phyloP scores from a whole-genome alignment of 129 eudicot species.

The Flaveria trinervia region DNA sequence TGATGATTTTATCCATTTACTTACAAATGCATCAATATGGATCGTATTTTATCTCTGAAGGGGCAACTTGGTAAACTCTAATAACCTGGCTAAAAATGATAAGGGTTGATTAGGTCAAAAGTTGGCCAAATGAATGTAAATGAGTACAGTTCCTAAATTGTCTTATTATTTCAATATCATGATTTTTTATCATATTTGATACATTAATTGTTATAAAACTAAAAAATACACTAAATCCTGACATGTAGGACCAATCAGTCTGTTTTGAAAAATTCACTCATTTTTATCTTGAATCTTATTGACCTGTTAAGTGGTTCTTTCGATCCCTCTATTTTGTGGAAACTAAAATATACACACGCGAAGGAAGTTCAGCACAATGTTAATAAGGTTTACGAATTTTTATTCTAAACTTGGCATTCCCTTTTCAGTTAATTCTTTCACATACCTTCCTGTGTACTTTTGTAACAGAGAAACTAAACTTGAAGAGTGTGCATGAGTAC shows the following conservation, averaged over 20 bases:
- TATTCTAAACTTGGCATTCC: background rate
- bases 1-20: background rate
- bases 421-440: background rate
- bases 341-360: background rate
- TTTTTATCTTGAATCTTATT: background rate
- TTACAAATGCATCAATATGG: background rate
- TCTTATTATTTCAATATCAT: background rate
- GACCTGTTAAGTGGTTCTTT: background rate
- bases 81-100: background rate
- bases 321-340: background rate
- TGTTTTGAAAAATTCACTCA: background rate
- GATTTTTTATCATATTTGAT: background rate
- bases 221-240: background rate
- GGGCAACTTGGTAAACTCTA: background rate
- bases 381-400: background rate
- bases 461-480: slow-evolving; percentile 65
- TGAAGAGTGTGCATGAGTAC: slow-evolving; percentile 62
- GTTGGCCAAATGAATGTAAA: background rate
- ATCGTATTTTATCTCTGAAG: background rate
- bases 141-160: background rate
- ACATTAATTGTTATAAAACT: background rate
- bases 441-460: slow-evolving; percentile 1
- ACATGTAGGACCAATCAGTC: background rate
- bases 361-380: slow-evolving; percentile 2
- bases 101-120: background rate